Evolutionary conservation across 2,329 filamentous ascomycete genomes (phyloP).

Genomic region (Xylaria digitata): DNA sequence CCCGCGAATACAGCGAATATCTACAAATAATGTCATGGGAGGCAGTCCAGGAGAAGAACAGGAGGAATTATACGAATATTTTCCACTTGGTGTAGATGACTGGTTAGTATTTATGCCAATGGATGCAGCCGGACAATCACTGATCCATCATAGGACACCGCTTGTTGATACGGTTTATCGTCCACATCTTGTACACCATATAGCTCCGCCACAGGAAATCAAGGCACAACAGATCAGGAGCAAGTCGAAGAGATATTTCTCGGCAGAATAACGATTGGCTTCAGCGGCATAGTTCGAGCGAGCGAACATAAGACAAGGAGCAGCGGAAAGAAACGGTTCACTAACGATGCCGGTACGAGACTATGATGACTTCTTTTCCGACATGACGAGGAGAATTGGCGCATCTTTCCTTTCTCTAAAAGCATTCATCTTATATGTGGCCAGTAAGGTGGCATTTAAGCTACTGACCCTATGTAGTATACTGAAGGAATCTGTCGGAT

Average conservation of each 20-base stretch:
- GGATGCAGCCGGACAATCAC: neutral
- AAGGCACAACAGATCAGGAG: conserved; percentile 74
- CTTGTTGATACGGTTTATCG: conserved; percentile 50
- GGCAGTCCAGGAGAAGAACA: conserved; percentile 78
- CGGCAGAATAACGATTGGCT: conserved; percentile 63
- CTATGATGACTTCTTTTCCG: conserved; percentile 14
- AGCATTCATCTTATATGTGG: conserved; percentile 13
- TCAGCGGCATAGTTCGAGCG: conserved; percentile 8
- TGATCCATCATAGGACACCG: conserved; percentile 40
- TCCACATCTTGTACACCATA: conserved; percentile 94
- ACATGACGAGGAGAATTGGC: conserved; percentile 25
- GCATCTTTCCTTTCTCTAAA: conserved; percentile 14
- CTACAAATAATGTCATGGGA: conserved; percentile 54
- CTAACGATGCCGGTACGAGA: conserved; percentile 30
- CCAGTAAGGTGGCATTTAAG: conserved; percentile 5
- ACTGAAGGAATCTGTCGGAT: conserved; percentile 19
- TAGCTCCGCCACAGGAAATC: conserved; percentile 74
- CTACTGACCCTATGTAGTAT: conserved; percentile 32
- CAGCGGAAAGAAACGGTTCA: conserved; percentile 19
- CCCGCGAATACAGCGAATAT: conserved; percentile 54
- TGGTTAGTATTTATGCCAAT: conserved; percentile 64
- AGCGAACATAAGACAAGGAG: conserved; percentile 12
- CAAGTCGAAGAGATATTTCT: conserved; percentile 78
- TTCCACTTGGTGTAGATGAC: conserved; percentile 89
- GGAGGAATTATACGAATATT: conserved; percentile 93